phyloP scores from a whole-genome alignment of 2,329 filamentous ascomycete species.

The Epichloe festucae region DNA sequence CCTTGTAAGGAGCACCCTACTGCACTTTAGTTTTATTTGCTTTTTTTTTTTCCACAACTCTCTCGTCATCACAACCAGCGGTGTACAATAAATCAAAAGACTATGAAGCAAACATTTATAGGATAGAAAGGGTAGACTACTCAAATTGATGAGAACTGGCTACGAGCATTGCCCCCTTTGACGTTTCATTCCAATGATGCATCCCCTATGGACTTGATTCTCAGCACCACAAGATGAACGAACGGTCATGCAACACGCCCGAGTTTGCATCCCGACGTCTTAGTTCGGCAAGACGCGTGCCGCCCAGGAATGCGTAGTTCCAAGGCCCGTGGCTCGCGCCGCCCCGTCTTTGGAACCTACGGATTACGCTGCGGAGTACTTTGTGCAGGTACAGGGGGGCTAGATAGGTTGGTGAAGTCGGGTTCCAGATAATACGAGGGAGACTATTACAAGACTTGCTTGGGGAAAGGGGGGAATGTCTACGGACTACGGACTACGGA shows the following conservation, averaged over 20 bases:
- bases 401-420: too few species aligned
- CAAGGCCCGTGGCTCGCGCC: neutral
- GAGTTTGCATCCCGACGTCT: too few species aligned
- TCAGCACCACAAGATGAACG: too few species aligned
- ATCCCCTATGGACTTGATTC: too few species aligned
- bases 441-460: too few species aligned
- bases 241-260: too few species aligned
- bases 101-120: neutral
- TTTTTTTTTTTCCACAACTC: neutral
- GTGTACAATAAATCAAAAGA: neutral
- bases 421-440: too few species aligned
- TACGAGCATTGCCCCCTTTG: neutral
- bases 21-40: neutral
- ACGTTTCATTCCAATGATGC: too few species aligned
- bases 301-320: conserved; percentile 5
- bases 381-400: neutral
- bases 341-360: neutral
- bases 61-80: neutral
- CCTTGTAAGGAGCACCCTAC: too few species aligned
- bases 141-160: neutral
- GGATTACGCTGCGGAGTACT: neutral
- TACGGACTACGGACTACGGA: too few species aligned
- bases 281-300: conserved; percentile 11
- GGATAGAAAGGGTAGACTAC: neutral
- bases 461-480: too few species aligned